These are phyloP conservation scores for Saccharomycopsis vini DNA, from an alignment of 805 yeast species.

Conservation along the genomic window DNA sequence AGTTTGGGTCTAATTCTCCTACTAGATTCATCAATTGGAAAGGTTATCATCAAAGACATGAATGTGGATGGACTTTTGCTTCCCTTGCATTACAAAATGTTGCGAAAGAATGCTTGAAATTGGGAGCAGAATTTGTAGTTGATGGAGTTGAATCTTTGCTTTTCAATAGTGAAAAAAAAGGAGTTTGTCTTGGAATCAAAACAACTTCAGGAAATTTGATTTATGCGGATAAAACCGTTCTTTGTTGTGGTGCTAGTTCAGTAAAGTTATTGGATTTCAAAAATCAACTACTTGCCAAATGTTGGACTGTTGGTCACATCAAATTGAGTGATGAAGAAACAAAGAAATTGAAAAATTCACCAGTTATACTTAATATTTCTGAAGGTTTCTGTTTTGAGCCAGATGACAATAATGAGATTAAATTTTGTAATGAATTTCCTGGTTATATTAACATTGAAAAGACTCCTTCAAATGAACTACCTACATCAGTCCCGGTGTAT, in stretches of 20 bases:
- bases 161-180: conserved; percentile 19
- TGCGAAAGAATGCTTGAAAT: conserved; percentile 23
- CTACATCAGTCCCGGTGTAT: neutral
- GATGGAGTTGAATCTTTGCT: conserved; percentile 23
- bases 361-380: conserved; percentile 31
- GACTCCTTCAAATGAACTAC: conserved; percentile 2
- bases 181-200: conserved; percentile 24
- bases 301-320: conserved; percentile 36
- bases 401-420: conserved; percentile 28
- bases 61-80: conserved; percentile 33
- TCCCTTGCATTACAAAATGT: conserved; percentile 25
- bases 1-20: conserved; percentile 11
- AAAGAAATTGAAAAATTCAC: conserved; percentile 24
- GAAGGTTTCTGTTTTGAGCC: conserved; percentile 37
- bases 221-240: conserved; percentile 25
- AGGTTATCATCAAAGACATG: conserved; percentile 26
- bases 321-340: conserved; percentile 29
- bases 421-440: conserved; percentile 34
- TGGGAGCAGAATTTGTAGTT: conserved; percentile 28
- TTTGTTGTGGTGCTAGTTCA: conserved; percentile 34
- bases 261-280: conserved; percentile 28
- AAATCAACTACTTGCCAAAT: conserved; percentile 31
- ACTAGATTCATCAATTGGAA: conserved; percentile 24
- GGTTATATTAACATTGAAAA: conserved; percentile 28
- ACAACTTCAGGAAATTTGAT: conserved; percentile 24